Evolutionary conservation across 2,329 filamentous ascomycete genomes (phyloP), one percentile per base, ranked within the genome.

Genomic region (Leptographium lundbergii): DNA sequence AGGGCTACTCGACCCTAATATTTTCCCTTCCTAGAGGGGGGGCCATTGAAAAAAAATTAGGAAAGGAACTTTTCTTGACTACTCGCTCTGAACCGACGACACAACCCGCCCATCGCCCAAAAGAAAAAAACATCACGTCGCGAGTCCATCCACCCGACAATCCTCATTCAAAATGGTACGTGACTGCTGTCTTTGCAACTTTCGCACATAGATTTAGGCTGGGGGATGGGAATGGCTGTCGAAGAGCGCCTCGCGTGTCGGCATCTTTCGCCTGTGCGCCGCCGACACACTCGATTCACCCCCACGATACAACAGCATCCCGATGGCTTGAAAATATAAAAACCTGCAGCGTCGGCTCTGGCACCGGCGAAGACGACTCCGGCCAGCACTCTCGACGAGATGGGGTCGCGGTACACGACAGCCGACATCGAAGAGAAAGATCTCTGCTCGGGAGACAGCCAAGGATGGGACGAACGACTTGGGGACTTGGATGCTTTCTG

Each of bases 1-100:
- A 63, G 62, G 62, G 62, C 39, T 63, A 54, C 51, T 56, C 61
- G 62, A 59, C 62, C 62, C 62, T 63, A 63, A 59, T 57, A 62
- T 60, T 63, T 62, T n/a, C 29, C 39, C 55, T 50, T 27, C 48
- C 57, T 58, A 55, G 60, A 58, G 58, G 58, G 48, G n/a, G 57
- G 48, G 57, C 39, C 51, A 45, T 27, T 32, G 36, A 60, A 59
- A 62, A 63, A 63, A 63, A 58, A 58, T 29, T 54, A 60, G 22
- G 54, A 42, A 58, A 57, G 48, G 50, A 60, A 60, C 48, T 59
- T 61, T 61, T 62, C 42, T 60, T 52, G 57, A 59, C 58, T 63
- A 67, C 60, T 53, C 64, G 64, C 55, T 66, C 62, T 52, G 57
- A 59, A 45, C 57, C 58, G 54, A 61, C 61, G 59, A 61, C 59